Evolutionary conservation across 495 filamentous ascomycete species (phyloP).

Genomic region (Cercophora newfieldiana): DNA sequence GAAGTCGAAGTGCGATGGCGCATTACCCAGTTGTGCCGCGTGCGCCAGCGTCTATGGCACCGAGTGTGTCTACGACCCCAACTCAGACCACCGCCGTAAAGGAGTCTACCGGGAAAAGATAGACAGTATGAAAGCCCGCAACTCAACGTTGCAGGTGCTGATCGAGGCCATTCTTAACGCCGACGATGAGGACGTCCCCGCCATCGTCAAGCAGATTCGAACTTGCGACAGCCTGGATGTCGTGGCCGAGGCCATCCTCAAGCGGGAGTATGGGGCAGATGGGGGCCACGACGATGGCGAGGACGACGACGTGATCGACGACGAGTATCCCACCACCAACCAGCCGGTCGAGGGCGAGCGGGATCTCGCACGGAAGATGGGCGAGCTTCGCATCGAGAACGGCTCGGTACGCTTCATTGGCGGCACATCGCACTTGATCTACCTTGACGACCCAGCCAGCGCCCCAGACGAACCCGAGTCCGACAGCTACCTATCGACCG

Average conservation of each 20-base stretch:
- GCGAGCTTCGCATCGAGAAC: conserved; percentile 81
- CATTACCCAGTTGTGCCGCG: conserved; percentile 87
- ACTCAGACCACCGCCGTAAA: conserved; percentile 92
- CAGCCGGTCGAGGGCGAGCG: conserved; percentile 71
- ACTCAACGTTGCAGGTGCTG: conserved; percentile 85
- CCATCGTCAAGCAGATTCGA: conserved; percentile 81
- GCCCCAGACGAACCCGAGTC: conserved; percentile 50
- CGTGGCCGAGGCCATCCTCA: conserved; percentile 77
- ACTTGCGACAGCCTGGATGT: conserved; percentile 89
- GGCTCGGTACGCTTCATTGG: conserved; percentile 91
- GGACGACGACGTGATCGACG: conserved; percentile 32
- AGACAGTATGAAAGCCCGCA: conserved; percentile 81
- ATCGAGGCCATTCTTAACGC: conserved; percentile 92
- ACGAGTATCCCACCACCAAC: conserved; percentile 34
- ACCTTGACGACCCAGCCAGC: conserved; percentile 60
- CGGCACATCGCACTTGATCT: conserved; percentile 91
- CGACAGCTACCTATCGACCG: conserved; percentile 50
- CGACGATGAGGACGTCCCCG: conserved; percentile 77
- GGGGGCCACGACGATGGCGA: conserved; percentile 43
- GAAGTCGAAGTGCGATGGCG: conserved; percentile 96
- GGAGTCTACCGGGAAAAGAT: conserved; percentile 96
- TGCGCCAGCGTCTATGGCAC: conserved; percentile 96
- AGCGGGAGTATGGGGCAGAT: conserved; percentile 29
- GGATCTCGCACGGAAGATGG: conserved; percentile 90
- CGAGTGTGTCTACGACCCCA: conserved; percentile 90